phyloP scores from a whole-genome alignment of 441 rosid species.

The Populus hybrid region DNA sequence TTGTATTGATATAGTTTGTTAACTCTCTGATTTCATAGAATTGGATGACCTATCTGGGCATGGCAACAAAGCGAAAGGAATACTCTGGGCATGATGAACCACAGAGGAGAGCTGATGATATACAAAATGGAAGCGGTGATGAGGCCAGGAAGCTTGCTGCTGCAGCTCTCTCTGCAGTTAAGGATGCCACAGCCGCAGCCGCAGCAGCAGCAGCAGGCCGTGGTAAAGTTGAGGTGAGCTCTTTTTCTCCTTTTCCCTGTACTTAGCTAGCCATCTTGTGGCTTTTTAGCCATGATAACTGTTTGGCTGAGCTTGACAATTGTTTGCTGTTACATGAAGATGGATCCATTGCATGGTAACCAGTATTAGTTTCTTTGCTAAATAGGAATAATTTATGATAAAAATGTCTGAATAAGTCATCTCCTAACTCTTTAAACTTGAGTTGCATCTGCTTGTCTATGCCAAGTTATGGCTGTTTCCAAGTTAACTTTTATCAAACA shows the following conservation, averaged over 20 bases:
- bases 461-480: not conserved
- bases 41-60: conserved; percentile 33
- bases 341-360: not conserved
- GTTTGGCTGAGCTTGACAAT: not conserved
- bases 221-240: conserved; percentile 76
- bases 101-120: conserved; percentile 7
- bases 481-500: not conserved
- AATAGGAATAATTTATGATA: not conserved
- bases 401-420: not conserved
- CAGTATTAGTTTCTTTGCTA: not conserved
- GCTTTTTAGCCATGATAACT: not conserved
- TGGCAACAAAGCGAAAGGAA: conserved; percentile 22
- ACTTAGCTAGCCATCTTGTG: not conserved
- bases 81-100: conserved; percentile 5
- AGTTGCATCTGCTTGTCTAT: not conserved
- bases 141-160: conserved; percentile 62
- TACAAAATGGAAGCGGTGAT: conserved; percentile 22
- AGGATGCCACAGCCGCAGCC: conserved; percentile 49
- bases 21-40: conserved; percentile 15
- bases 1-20: not conserved
- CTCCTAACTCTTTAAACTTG: not conserved
- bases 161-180: conserved; percentile 81
- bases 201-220: conserved; percentile 40
- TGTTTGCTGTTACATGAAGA: conserved; percentile 3
- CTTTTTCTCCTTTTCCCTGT: not conserved